These are phyloP conservation scores for Dothideomycetes sp. DNA, from an alignment of 2,329 filamentous ascomycete species.

Conservation along the genomic window DNA sequence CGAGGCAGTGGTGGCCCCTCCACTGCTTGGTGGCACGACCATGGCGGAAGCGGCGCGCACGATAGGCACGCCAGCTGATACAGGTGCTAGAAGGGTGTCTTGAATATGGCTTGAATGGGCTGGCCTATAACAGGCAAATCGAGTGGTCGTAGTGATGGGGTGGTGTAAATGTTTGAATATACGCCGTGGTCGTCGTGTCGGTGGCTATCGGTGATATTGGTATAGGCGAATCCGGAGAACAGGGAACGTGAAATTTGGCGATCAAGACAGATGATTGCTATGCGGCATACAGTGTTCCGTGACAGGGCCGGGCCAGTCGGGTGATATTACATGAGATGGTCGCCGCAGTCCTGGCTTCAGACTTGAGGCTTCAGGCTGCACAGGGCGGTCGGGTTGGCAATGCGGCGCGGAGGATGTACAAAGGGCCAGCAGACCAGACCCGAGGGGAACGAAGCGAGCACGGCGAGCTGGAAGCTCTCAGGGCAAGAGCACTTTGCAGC, in stretches of 20 bases:
- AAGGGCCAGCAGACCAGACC: background rate
- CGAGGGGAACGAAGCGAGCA: background rate
- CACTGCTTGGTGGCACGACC: constrained; percentile 19
- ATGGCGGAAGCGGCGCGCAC: constrained; percentile 10
- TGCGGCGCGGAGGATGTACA: background rate
- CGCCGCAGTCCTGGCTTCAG: too few relatives aligned
- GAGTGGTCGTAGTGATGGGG: background rate
- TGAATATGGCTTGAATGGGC: background rate
- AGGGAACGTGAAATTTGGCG: background rate
- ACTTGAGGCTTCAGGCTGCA: background rate
- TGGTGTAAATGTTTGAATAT: background rate
- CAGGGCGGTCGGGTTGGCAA: background rate
- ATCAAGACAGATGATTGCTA: too few relatives aligned
- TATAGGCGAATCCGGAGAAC: background rate
- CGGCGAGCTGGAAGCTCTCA: background rate
- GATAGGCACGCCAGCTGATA: too few relatives aligned
- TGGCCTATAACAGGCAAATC: too few relatives aligned
- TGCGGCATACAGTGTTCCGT: too few relatives aligned
- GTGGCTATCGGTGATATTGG: background rate
- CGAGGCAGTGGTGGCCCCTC: constrained; percentile 10
- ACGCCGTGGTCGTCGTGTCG: background rate
- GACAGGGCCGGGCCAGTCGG: too few relatives aligned
- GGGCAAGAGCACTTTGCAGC: background rate
- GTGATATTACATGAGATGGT: background rate
- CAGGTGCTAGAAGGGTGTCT: too few relatives aligned